Evolutionary conservation across 2,329 filamentous ascomycete species (phyloP).

Genomic region (Colletotrichum spaethianum): DNA sequence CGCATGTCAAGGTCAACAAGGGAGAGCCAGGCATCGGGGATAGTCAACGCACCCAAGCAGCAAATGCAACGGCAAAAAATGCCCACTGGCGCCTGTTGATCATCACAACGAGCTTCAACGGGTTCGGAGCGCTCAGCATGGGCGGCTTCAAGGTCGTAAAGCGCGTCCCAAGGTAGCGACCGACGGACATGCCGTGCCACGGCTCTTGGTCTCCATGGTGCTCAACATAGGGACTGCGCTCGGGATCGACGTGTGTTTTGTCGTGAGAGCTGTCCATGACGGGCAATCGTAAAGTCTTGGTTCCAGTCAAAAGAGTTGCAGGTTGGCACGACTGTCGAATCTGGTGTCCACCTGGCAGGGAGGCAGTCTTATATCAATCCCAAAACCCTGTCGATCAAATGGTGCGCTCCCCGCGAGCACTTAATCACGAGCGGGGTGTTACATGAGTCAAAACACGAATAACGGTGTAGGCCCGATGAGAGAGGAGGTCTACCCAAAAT

Average conservation of each 20-base stretch:
- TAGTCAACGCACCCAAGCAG: slow-evolving; percentile 64
- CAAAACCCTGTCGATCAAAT: not conserved
- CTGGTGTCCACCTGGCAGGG: not conserved
- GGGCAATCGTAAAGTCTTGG: not conserved
- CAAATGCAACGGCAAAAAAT: slow-evolving; percentile 69
- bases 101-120: slow-evolving; percentile 63
- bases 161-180: slow-evolving; percentile 65
- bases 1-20: not conserved
- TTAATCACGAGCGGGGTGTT: slow-evolving; percentile 21
- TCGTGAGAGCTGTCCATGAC: slow-evolving; percentile 26
- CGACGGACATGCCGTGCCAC: slow-evolving; percentile 64
- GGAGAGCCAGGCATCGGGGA: not conserved
- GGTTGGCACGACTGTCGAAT: not conserved
- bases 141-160: slow-evolving; percentile 70
- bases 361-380: slow-evolving; percentile 18
- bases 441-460: slow-evolving; percentile 28
- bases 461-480: slow-evolving; percentile 12
- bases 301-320: not conserved
- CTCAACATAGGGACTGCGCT: not conserved
- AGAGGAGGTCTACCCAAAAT: not conserved
- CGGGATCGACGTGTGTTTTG: slow-evolving; percentile 24
- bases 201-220: slow-evolving; percentile 53
- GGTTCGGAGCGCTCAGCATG: slow-evolving; percentile 68
- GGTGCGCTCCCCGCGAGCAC: slow-evolving; percentile 1
- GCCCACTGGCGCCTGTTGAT: slow-evolving; percentile 66